Percentiles rank a stretch among this genome's conserved stretches.
These are phyloP conservation scores for Colletotrichum sp. DNA, from an alignment of 2,329 filamentous ascomycete species.

Conservation along the genomic window DNA sequence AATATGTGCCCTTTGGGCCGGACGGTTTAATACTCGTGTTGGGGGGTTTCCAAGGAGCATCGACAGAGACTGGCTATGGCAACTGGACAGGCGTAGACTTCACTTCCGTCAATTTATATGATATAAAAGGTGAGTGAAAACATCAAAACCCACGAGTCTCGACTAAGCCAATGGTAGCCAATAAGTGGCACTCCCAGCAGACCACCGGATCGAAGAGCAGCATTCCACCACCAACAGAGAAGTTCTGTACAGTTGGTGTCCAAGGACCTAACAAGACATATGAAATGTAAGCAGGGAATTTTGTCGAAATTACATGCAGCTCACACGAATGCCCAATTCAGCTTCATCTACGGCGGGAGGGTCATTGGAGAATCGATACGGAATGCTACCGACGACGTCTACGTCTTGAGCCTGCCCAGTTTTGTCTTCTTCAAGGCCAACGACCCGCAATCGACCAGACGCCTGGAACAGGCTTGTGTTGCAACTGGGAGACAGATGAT, in stretches of 20 bases:
- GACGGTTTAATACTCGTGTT: conserved; percentile 37
- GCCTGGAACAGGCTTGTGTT: conserved; percentile 37
- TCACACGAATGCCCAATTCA: conserved; percentile 4
- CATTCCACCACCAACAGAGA: conserved; percentile 29
- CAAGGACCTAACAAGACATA: conserved; percentile 36
- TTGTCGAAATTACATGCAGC: not conserved
- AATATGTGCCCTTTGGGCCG: conserved; percentile 36
- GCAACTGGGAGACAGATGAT: conserved; percentile 44
- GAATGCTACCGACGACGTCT: conserved; percentile 32
- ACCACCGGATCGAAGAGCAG: conserved; percentile 29
- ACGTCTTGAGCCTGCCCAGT: conserved; percentile 41
- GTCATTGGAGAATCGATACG: conserved; percentile 12
- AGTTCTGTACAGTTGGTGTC: conserved; percentile 39
- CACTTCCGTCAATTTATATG: conserved; percentile 34
- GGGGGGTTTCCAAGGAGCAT: conserved; percentile 31
- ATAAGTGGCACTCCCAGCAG: conserved; percentile 37
- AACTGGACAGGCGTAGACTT: conserved; percentile 28
- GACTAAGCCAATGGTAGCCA: not conserved
- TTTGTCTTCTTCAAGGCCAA: conserved; percentile 40
- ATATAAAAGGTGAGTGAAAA: conserved; percentile 28
- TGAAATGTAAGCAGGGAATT: conserved; percentile 34
- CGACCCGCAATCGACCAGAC: conserved; percentile 23
- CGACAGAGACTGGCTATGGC: conserved; percentile 25
- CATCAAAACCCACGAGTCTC: not conserved
- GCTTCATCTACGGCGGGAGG: conserved; percentile 42